phyloP scores from a whole-genome alignment of 164 flowering plant species.

The Nymphaea colorata region DNA sequence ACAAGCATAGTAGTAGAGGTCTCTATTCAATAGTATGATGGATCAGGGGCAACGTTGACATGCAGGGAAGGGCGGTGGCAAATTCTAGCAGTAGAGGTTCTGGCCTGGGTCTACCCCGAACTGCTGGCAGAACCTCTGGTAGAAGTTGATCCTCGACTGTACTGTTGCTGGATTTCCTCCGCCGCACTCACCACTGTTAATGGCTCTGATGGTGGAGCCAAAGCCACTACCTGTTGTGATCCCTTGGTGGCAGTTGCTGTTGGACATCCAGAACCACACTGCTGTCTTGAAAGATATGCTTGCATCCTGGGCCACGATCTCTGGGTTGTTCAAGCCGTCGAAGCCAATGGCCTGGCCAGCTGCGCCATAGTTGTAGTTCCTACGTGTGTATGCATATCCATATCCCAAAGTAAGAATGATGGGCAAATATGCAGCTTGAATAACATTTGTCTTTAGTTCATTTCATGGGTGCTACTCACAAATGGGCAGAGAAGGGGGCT shows the following conservation, averaged over 20 bases:
- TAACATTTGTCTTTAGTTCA: too few relatives aligned
- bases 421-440: not conserved
- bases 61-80: too few relatives aligned
- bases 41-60: too few relatives aligned
- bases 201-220: constrained; percentile 5
- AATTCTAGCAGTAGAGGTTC: constrained; percentile 3
- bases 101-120: constrained; percentile 2
- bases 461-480: too few relatives aligned
- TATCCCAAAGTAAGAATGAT: not conserved
- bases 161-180: not conserved
- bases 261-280: constrained; percentile 24
- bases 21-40: too few relatives aligned
- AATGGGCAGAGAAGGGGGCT: too few relatives aligned
- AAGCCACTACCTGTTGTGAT: not conserved
- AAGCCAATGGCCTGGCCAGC: constrained; percentile 8
- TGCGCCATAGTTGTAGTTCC: constrained; percentile 6
- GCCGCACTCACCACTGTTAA: constrained; percentile 2
- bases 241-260: not conserved
- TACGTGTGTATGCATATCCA: constrained; percentile 1
- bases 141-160: not conserved
- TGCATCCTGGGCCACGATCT: constrained; percentile 11
- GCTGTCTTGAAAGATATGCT: constrained; percentile 13
- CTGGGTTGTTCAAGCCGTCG: constrained; percentile 12
- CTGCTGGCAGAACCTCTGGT: not conserved
- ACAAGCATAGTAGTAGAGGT: too few relatives aligned